Evolutionary conservation across 75 land plant species (phyloP).

Genomic region (Adiantum capillusveneris): DNA sequence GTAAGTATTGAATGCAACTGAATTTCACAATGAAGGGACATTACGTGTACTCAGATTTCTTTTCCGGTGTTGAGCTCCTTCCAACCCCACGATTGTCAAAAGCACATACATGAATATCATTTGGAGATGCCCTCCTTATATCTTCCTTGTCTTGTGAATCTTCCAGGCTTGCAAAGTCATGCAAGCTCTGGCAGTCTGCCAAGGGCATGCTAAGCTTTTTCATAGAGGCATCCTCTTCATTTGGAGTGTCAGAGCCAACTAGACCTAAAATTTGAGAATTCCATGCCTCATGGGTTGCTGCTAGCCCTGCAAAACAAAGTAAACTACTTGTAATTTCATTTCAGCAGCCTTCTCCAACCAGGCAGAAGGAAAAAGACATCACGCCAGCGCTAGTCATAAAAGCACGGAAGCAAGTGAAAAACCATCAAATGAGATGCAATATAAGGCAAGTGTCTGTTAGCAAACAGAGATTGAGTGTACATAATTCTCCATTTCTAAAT

Average conservation of each 20-base stretch:
- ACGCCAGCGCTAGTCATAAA: too few species aligned
- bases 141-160: background rate
- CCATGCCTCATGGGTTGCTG: constrained; percentile 80
- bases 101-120: constrained; percentile 68
- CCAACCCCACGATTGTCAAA: constrained; percentile 97
- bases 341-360: too few species aligned
- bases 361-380: too few species aligned
- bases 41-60: constrained; percentile 73
- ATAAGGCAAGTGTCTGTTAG: too few species aligned
- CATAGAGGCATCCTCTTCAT: constrained; percentile 25
- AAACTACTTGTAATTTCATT: too few species aligned
- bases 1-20: too few species aligned
- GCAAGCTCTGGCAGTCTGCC: background rate
- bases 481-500: too few species aligned
- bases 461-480: too few species aligned
- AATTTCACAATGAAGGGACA: background rate
- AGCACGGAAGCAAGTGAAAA: too few species aligned
- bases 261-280: constrained; percentile 63
- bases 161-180: background rate
- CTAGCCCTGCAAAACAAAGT: constrained; percentile 52
- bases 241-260: constrained; percentile 42
- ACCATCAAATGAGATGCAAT: too few species aligned
- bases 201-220: background rate
- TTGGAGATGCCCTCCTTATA: background rate
- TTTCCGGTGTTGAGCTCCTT: constrained; percentile 65